A percentile compares a stretch with the other conserved stretches of the same genome.
phyloP scores from a whole-genome alignment of 2,329 filamentous ascomycete genomes.

The Claviceps citrina region DNA sequence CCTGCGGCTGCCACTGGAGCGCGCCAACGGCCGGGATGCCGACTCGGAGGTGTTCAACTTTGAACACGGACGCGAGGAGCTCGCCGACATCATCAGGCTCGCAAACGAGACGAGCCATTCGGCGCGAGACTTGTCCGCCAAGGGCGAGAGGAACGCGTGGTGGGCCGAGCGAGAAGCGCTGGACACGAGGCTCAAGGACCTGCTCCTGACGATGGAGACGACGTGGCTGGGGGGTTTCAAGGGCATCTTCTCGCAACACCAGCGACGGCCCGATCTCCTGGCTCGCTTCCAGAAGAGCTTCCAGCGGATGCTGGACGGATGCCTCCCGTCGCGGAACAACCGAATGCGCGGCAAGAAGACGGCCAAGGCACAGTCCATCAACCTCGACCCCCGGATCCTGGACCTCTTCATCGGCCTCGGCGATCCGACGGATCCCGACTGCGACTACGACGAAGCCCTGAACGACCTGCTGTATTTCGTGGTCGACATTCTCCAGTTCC shows the following conservation, averaged over 20 bases:
- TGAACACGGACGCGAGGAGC: conserved; percentile 59
- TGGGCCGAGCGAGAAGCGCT: conserved; percentile 74
- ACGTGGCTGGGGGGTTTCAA: conserved; percentile 93
- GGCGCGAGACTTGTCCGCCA: conserved; percentile 53
- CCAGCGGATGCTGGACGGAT: conserved; percentile 61
- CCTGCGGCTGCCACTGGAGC: conserved; percentile 67
- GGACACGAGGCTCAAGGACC: conserved; percentile 58
- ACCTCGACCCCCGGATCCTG: conserved; percentile 48
- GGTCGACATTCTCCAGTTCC: conserved; percentile 89
- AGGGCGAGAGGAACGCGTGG: conserved; percentile 69
- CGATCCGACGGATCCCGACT: conserved; percentile 48
- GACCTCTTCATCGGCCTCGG: conserved; percentile 82
- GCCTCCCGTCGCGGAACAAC: conserved; percentile 68
- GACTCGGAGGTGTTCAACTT: conserved; percentile 73
- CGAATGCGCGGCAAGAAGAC: conserved; percentile 42
- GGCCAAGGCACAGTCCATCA: conserved; percentile 26
- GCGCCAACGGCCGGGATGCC: conserved; percentile 65
- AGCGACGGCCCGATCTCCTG: conserved; percentile 46
- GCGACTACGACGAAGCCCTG: conserved; percentile 75
- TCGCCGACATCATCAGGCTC: conserved; percentile 64
- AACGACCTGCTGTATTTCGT: conserved; percentile 91
- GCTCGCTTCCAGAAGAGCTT: conserved; percentile 65
- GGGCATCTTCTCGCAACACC: conserved; percentile 74
- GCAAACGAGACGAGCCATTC: conserved; percentile 75
- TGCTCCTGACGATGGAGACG: conserved; percentile 75